Conservation (phyloP, 2,329 filamentous ascomycete species). For the Neocatenulostroma microsporum region DNA sequence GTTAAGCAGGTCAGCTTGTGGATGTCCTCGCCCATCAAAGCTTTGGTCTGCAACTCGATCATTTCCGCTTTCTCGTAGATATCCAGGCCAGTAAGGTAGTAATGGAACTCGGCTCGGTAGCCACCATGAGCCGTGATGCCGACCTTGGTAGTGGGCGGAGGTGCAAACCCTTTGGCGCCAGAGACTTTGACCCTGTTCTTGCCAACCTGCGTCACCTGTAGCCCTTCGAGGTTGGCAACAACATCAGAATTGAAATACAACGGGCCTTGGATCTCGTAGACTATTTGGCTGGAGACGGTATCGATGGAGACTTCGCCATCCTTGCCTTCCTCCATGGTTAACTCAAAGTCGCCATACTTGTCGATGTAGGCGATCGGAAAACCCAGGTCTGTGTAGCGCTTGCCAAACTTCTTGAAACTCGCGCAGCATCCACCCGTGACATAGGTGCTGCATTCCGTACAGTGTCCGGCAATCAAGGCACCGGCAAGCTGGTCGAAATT, state of each 20-base stretch:
- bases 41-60: constrained; percentile 36
- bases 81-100: constrained; percentile 36
- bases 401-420: constrained; percentile 33
- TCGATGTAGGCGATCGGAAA: constrained; percentile 31
- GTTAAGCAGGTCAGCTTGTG: constrained; percentile 11
- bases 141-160: constrained; percentile 44
- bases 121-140: constrained; percentile 38
- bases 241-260: constrained; percentile 51
- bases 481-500: constrained; percentile 34
- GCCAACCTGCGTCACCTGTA: constrained; percentile 44
- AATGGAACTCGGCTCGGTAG: constrained; percentile 37
- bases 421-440: constrained; percentile 37
- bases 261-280: constrained; percentile 48
- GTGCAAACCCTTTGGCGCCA: constrained; percentile 35
- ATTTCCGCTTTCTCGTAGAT: constrained; percentile 37
- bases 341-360: constrained; percentile 25
- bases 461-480: constrained; percentile 36
- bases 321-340: constrained; percentile 28
- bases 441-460: constrained; percentile 39
- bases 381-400: constrained; percentile 35
- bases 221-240: constrained; percentile 40
- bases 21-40: constrained; percentile 17
- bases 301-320: constrained; percentile 34
- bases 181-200: constrained; percentile 40
- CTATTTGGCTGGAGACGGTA: constrained; percentile 43